Percentiles rank a stretch among this genome's conserved stretches.
phyloP scores from a whole-genome alignment of 768 basidiomycete species.

The Tulasnella sp. region DNA sequence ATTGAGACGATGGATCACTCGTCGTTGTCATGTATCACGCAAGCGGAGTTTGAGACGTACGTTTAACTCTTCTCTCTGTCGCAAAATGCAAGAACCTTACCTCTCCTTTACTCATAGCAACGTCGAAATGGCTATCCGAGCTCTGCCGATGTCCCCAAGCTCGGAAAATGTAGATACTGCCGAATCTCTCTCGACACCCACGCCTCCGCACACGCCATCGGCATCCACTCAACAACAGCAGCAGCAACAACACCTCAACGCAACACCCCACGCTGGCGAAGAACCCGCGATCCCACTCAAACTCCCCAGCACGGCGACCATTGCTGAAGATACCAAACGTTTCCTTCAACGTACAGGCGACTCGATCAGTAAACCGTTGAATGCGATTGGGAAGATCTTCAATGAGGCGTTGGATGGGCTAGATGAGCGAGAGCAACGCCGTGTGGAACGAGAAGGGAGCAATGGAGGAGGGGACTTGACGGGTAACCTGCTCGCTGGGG shows the following conservation, averaged over 20 bases:
- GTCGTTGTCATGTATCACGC: slow-evolving; percentile 84
- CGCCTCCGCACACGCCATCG: neutral
- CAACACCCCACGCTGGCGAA: slow-evolving; percentile 57
- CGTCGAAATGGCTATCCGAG: slow-evolving; percentile 50
- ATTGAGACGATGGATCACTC: slow-evolving; percentile 98
- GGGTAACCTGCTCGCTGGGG: neutral
- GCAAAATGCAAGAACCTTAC: neutral
- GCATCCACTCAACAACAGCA: neutral
- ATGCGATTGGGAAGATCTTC: slow-evolving; percentile 78
- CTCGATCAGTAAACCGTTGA: slow-evolving; percentile 83
- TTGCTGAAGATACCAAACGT: slow-evolving; percentile 63
- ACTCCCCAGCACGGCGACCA: slow-evolving; percentile 40
- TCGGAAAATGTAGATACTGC: slow-evolving; percentile 23
- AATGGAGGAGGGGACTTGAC: neutral
- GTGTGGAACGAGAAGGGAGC: slow-evolving; percentile 34
- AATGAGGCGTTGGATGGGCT: slow-evolving; percentile 63
- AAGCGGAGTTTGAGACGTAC: slow-evolving; percentile 83
- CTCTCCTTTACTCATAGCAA: slow-evolving; percentile 30
- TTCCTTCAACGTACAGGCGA: slow-evolving; percentile 86
- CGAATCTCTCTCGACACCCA: too few relatives aligned
- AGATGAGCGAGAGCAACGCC: slow-evolving; percentile 54
- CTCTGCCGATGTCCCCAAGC: slow-evolving; percentile 31
- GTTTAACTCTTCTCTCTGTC: slow-evolving; percentile 15
- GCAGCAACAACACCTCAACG: neutral
- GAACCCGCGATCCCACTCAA: slow-evolving; percentile 78